Base-by-base conservation (phyloP, 2,329 filamentous ascomycete genomes). In the Microdochium nivale region DNA sequence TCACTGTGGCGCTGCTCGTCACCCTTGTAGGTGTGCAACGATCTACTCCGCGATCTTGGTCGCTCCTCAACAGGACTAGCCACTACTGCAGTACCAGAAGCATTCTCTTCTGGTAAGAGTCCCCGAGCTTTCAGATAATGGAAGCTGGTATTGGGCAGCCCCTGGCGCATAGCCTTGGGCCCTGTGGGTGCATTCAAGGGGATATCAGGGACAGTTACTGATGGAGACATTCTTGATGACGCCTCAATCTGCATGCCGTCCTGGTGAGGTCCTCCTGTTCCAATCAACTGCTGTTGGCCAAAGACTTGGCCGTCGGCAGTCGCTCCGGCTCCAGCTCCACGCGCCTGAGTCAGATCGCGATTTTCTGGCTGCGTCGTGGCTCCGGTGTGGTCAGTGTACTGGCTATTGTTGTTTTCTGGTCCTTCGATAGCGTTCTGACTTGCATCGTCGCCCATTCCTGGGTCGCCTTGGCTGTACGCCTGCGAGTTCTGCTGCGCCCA, bases 101-200 rank as follows among this genome's bases (percentile, higher is more conserved):
- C 63, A 59, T 59, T 60, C 49, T 71, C 66, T 56, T 71, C 70
- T 58, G 67, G 68, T 35, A 78, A 69, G 56, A 66, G 73, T 37
- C 75, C 76, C 56, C 75, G 69, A 24, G 79, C 79, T 56, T 81
- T 74, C 65, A 84, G 65, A 60, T 87, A 80, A 57, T 84, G 79
- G 50, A 88, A 79, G 58, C 87, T 88, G 52, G 86, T 91, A 67
- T 95, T 95, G 49, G 88, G 87, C 11, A 90, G 75, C 27, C 90
- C 90, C 68, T 94, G 87, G 56, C 92, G 81, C 89, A 97, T 95
- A 19, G 94, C 94, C 70, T 94, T 91, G 48, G 94, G 94, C 10
- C 91, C 94, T 51, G 87, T 95, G 25, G 94, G 94, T 25, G 94
- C 94, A 70, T 78, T 89, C 70, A 83, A 67, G 46, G 82, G 82